phyloP scores from a whole-genome alignment of 257 asterid genomes.

The Solanum paucissectum region DNA sequence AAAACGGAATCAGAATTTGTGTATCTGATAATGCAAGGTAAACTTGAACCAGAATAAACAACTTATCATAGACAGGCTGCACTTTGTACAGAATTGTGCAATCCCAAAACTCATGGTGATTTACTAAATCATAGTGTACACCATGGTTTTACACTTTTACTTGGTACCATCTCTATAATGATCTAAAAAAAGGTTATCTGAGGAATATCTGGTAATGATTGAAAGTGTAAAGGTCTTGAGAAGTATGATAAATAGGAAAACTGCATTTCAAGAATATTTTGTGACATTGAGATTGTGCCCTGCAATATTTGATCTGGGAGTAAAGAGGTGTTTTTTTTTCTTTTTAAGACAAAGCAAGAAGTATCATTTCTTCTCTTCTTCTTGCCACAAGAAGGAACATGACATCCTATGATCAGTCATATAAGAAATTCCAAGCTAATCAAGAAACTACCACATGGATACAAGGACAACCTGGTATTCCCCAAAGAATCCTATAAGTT shows the following conservation, averaged over 20 bases:
- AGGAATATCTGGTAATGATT: background rate
- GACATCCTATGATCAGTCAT: background rate
- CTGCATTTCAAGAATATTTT: background rate
- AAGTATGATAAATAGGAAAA: background rate
- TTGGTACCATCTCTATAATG: background rate
- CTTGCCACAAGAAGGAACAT: background rate
- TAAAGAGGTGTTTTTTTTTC: background rate
- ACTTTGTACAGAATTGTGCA: background rate
- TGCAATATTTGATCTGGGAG: background rate
- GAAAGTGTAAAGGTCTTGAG: background rate
- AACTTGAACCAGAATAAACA: background rate
- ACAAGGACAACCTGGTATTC: constrained; percentile 73
- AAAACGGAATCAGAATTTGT: background rate
- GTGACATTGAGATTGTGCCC: background rate
- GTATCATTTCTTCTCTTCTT: background rate
- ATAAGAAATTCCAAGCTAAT: background rate
- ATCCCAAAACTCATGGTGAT: background rate
- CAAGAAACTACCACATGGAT: constrained; percentile 4
- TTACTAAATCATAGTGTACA: background rate
- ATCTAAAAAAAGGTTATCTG: background rate
- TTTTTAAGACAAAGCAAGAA: background rate
- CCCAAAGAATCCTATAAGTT: constrained; percentile 94
- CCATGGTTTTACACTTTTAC: background rate
- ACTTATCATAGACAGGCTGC: background rate
- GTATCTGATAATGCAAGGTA: background rate